Evolutionary conservation across 2,329 filamentous ascomycete genomes (phyloP).

Genomic region (Metarhizium rileyi): DNA sequence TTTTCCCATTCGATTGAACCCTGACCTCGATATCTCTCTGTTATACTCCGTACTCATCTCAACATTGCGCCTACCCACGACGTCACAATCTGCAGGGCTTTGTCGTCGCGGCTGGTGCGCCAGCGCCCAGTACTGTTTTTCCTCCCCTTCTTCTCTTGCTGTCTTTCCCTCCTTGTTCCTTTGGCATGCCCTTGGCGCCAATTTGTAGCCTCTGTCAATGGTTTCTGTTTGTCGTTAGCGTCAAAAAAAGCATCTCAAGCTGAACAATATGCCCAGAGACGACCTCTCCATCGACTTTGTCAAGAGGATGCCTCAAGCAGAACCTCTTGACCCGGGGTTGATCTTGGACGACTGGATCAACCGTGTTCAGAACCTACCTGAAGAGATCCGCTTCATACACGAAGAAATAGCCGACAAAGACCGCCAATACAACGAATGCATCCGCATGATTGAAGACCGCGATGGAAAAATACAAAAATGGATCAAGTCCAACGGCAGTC

Average conservation of each 20-base stretch:
- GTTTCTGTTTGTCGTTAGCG: not conserved
- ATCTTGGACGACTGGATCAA: conserved; percentile 74
- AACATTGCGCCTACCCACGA: not conserved
- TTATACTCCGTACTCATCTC: not conserved
- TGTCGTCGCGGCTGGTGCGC: not conserved
- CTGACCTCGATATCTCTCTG: not conserved
- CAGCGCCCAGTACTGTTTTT: not conserved
- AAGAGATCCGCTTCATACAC: conserved; percentile 73
- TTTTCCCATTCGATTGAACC: too few species aligned
- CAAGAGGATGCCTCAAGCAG: conserved; percentile 53
- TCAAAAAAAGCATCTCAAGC: conserved; percentile 17
- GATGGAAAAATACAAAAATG: conserved; percentile 72
- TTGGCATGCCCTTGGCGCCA: not conserved
- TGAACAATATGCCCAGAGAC: conserved; percentile 65
- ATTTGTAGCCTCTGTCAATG: not conserved
- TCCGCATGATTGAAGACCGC: conserved; percentile 59
- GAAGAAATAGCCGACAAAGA: conserved; percentile 80
- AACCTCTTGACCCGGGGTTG: conserved; percentile 53
- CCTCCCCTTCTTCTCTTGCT: not conserved
- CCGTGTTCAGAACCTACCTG: conserved; percentile 66
- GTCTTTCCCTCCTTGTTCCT: not conserved
- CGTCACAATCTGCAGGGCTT: not conserved
- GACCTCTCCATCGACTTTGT: conserved; percentile 62
- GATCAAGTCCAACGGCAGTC: conserved; percentile 67
- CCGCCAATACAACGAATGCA: conserved; percentile 57